Conservation (phyloP, 129 eudicot species). For the Glebionis coronaria region DNA sequence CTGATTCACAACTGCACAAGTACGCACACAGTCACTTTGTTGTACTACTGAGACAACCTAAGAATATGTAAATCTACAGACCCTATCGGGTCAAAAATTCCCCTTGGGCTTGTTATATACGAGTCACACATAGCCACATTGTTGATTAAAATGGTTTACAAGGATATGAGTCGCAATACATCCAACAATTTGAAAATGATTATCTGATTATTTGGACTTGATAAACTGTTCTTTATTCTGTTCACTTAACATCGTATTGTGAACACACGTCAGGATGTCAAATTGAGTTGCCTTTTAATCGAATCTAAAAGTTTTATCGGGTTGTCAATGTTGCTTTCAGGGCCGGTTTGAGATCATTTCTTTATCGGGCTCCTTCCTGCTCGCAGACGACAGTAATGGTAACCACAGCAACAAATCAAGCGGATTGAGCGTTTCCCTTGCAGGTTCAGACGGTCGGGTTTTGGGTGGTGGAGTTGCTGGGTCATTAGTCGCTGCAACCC, state of each 20-base stretch:
- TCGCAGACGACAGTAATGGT: conserved; percentile 65
- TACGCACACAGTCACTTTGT: too few relatives aligned
- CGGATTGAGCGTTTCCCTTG: conserved; percentile 82
- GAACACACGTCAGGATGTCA: too few relatives aligned
- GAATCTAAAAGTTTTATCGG: neutral
- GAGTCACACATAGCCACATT: neutral
- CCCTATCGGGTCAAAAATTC: neutral
- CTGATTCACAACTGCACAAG: too few relatives aligned
- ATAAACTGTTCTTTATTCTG: too few relatives aligned
- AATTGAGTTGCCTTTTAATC: neutral
- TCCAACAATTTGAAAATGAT: neutral
- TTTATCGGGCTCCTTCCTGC: conserved; percentile 70
- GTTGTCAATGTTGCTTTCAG: conserved; percentile 35
- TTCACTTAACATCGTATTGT: too few relatives aligned
- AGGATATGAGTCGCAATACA: neutral
- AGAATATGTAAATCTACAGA: too few relatives aligned
- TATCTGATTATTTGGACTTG: too few relatives aligned
- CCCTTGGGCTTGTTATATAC: neutral
- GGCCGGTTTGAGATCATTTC: conserved; percentile 92
- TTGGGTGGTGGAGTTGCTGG: conserved; percentile 98
- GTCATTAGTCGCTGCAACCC: conserved; percentile 66
- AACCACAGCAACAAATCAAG: conserved; percentile 51
- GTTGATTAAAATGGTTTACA: neutral
- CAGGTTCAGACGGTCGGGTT: conserved; percentile 91
- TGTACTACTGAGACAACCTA: too few relatives aligned